These are phyloP conservation scores for Domatiomyces globalis DNA, from an alignment of 2,329 filamentous ascomycete species.

Conservation along the genomic window DNA sequence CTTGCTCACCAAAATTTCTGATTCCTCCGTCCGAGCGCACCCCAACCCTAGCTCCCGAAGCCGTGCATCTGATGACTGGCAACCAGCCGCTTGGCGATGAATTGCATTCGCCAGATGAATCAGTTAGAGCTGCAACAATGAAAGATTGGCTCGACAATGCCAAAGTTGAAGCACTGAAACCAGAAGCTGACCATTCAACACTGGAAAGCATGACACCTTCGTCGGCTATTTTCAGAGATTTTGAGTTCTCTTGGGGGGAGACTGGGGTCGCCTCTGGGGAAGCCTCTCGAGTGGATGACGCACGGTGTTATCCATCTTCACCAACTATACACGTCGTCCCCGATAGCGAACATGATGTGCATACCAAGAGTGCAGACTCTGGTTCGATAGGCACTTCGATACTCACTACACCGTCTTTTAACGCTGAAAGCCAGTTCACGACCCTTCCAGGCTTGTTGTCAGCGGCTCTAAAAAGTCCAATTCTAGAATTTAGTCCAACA, in stretches of 20 bases:
- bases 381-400: neutral
- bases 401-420: neutral
- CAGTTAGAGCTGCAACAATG: neutral
- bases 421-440: neutral
- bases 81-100: neutral
- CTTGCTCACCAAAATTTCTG: neutral
- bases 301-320: neutral
- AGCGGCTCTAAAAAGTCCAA: neutral
- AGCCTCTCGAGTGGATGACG: neutral
- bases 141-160: neutral
- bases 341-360: neutral
- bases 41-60: neutral
- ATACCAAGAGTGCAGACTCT: neutral
- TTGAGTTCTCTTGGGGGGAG: neutral
- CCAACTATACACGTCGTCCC: neutral
- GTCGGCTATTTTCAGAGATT: neutral
- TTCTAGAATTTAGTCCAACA: neutral
- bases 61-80: neutral
- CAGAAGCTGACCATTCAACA: neutral
- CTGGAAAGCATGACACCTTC: neutral
- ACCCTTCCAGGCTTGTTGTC: neutral
- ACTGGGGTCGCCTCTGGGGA: neutral
- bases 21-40: neutral
- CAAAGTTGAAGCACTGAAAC: neutral
- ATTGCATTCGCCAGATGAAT: neutral